Base-by-base conservation (phyloP, 108 stramenopile genomes). In the Skeletonema grethae region DNA sequence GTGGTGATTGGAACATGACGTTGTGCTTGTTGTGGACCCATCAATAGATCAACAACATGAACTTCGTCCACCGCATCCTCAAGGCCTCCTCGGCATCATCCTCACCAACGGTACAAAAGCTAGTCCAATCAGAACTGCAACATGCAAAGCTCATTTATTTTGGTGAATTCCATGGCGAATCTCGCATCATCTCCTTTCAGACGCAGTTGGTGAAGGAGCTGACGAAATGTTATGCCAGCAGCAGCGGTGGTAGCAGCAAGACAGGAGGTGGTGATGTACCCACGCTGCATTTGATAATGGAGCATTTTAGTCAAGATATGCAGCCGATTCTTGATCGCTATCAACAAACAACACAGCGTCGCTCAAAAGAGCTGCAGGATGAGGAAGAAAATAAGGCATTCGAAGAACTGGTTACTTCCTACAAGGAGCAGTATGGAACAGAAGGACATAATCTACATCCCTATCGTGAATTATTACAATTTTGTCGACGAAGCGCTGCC, bases 241-340 rank as follows among this genome's bases (percentile, higher is more conserved):
- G 36, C 10, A 10, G 10, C 10, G 9, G 36, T 0, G 36, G 36
- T 10, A 48, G 18, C 5, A 16, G 18, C 4, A 48, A 18, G 46
- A 48, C 46, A 5, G 16, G 4, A 5, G 16, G 4, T 48, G 46
- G 16, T 5, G 46, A n/a, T 48, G 46, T 0, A 48, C 9, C 24
- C 10, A 61, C 18, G 24, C 63, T 92, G 25, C 91, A 89, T 84
- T 74, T 92, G 12, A 79, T 92, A 35, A 73, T 88, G 77, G 91
- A 92, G 62, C 91, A 92, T 66, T 89, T 92, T 71, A 84, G 83
- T 29, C 82, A 89, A 35, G 88, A 92, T 59, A 79, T 92, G 82
- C 86, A 91, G 60, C 63, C 39, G 12, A 67, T 91, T n/a, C 63
- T 88, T 39, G 76, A 88, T 35, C 63, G 78, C 5, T 88, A 87